Percentiles rank a stretch among this genome's conserved stretches.
Conservation (phyloP, 1,284 basidiomycete species). For the Fomitopsis schrenkii region DNA sequence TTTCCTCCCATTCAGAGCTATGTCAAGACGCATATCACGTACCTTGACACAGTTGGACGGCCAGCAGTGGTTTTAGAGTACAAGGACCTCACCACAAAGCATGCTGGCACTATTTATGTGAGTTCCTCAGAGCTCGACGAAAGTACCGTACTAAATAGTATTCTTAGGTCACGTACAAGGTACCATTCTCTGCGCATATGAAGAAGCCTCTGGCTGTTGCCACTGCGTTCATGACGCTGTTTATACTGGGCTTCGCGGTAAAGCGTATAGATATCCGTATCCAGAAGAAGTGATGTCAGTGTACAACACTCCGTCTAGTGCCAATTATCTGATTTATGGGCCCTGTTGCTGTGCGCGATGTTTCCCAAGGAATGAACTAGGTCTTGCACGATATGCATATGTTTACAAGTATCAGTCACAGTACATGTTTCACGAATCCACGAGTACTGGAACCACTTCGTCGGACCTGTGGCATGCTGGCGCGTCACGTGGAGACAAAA, state of each 20-base stretch:
- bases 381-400: no score
- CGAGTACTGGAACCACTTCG: not conserved
- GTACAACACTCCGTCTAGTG: not conserved
- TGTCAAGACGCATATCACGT: conserved; percentile 73
- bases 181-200: conserved; percentile 71
- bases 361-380: no score
- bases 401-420: no score
- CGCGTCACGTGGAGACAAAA: not conserved
- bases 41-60: conserved; percentile 92
- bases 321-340: not conserved
- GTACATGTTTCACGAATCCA: no score
- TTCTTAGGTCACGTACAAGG: conserved; percentile 78
- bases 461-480: no score
- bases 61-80: conserved; percentile 76
- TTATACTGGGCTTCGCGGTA: conserved; percentile 54
- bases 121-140: conserved; percentile 26
- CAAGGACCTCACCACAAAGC: conserved; percentile 72
- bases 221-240: conserved; percentile 61
- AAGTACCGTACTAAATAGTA: not conserved
- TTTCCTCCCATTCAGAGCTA: conserved; percentile 68
- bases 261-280: conserved; percentile 67
- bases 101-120: conserved; percentile 73
- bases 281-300: conserved; percentile 37
- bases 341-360: no score
- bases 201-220: conserved; percentile 81